These are phyloP conservation scores for Epichloe uncinata DNA, from an alignment of 2,329 filamentous ascomycete species.

Conservation along the genomic window DNA sequence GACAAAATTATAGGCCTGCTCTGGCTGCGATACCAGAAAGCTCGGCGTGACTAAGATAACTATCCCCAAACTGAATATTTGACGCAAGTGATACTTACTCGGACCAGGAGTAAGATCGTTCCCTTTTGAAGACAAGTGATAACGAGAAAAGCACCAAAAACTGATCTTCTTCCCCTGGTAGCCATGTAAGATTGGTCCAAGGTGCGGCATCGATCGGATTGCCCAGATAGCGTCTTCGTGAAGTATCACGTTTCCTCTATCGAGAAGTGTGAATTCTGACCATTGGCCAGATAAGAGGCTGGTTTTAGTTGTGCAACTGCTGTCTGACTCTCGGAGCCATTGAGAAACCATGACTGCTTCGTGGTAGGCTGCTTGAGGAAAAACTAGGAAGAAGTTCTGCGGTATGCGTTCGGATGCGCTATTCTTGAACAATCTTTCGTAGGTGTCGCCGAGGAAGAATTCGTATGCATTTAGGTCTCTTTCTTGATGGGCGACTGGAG, in stretches of 20 bases:
- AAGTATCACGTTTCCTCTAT: constrained; percentile 26
- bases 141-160: constrained; percentile 26
- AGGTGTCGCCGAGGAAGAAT: constrained; percentile 19
- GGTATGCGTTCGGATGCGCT: constrained; percentile 7
- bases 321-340: constrained; percentile 30
- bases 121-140: constrained; percentile 1
- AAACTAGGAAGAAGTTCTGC: constrained; percentile 33
- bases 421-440: constrained; percentile 15
- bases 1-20: constrained; percentile 20
- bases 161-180: constrained; percentile 12
- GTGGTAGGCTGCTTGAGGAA: constrained; percentile 25
- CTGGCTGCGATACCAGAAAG: constrained; percentile 26
- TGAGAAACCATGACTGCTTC: constrained; percentile 25
- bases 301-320: constrained; percentile 28
- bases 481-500: not conserved
- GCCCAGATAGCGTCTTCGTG: constrained; percentile 28
- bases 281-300: constrained; percentile 32
- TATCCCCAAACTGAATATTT: constrained; percentile 19
- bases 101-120: not conserved
- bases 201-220: constrained; percentile 25
- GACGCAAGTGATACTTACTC: constrained; percentile 15
- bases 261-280: constrained; percentile 26
- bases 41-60: constrained; percentile 28
- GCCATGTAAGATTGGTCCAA: constrained; percentile 21
- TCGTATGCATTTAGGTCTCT: constrained; percentile 12